Evolutionary conservation across 768 basidiomycete genomes (phyloP).

Genomic region (Tulasnella calospora): DNA sequence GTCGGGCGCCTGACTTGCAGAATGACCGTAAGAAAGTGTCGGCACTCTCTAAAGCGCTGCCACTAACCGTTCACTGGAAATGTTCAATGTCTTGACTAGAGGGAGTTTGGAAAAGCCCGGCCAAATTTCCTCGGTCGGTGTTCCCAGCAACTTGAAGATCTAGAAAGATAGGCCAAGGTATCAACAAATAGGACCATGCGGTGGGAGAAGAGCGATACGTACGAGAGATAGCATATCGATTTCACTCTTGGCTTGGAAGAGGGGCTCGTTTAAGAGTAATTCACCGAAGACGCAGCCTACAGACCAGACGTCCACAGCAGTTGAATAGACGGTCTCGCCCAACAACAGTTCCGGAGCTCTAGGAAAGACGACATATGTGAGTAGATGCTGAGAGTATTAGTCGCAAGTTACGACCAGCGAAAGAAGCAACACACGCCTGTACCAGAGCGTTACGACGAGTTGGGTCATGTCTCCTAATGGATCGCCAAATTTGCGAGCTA

Average conservation of each 20-base stretch:
- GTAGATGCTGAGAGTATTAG: constrained; percentile 3
- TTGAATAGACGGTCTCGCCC: constrained; percentile 89
- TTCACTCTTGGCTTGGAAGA: constrained; percentile 97
- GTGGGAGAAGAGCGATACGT: constrained; percentile 19
- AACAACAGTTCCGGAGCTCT: constrained; percentile 94
- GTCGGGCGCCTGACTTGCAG: too few relatives aligned
- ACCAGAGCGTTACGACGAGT: constrained; percentile 97
- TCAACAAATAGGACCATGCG: not conserved
- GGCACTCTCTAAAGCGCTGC: constrained; percentile 32
- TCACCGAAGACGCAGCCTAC: constrained; percentile 99
- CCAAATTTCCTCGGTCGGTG: constrained; percentile 85
- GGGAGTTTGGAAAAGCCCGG: constrained; percentile 77
- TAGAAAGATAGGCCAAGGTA: constrained; percentile 26
- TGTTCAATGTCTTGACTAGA: constrained; percentile 67
- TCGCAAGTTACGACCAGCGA: constrained; percentile 24
- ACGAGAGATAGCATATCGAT: constrained; percentile 82
- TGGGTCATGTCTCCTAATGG: constrained; percentile 97
- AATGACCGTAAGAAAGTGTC: not conserved
- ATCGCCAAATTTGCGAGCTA: constrained; percentile 93
- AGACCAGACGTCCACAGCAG: constrained; percentile 97
- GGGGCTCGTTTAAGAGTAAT: constrained; percentile 85
- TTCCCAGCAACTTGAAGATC: constrained; percentile 91
- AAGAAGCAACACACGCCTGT: constrained; percentile 60
- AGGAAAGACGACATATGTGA: constrained; percentile 22
- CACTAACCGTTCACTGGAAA: constrained; percentile 64